A percentile compares a stretch with the other conserved stretches of the same genome.
phyloP scores from a whole-genome alignment of 192 early-diverging fungal genomes.

The Chytriomyces confervae region DNA sequence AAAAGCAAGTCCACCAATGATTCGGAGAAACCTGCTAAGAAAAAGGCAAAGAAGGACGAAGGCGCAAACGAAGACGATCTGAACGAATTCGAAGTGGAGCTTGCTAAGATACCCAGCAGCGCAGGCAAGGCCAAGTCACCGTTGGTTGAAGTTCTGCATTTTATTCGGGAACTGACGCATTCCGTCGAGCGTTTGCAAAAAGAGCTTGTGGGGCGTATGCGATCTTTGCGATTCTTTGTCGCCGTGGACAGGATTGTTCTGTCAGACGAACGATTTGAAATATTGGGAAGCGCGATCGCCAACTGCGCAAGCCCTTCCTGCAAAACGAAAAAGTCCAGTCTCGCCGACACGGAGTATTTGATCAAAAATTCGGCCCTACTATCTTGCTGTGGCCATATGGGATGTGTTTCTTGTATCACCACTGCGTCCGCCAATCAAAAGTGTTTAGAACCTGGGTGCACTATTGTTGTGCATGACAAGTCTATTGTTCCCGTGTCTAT shows the following conservation, averaged over 20 bases:
- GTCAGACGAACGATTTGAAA: conserved; percentile 13
- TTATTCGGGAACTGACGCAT: conserved; percentile 44
- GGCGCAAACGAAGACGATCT: conserved; percentile 28
- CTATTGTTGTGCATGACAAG: conserved; percentile 40
- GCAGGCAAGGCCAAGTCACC: conserved; percentile 21
- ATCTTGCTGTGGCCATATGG: conserved; percentile 56
- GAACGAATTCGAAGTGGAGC: conserved; percentile 4
- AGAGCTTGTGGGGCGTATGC: conserved; percentile 48
- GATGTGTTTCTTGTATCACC: conserved; percentile 43
- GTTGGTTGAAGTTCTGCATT: conserved; percentile 39
- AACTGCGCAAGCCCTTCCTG: conserved; percentile 15
- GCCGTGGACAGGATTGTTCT: conserved; percentile 38
- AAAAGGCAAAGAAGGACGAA: not conserved
- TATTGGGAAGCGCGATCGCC: conserved; percentile 6
- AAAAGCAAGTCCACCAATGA: not conserved
- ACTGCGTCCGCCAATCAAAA: conserved; percentile 34
- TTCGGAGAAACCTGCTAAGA: not conserved
- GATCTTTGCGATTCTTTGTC: conserved; percentile 50
- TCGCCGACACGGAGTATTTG: not conserved
- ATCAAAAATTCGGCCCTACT: conserved; percentile 42
- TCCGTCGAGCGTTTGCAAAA: conserved; percentile 34
- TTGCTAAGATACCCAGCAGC: not conserved
- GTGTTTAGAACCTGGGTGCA: conserved; percentile 44
- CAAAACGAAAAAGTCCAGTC: not conserved
- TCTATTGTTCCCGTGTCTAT: conserved; percentile 37